Evolutionary conservation across 75 land plant genomes (phyloP), one percentile per base, ranked within the genome.

Genomic region (Pinus tabuliformis): DNA sequence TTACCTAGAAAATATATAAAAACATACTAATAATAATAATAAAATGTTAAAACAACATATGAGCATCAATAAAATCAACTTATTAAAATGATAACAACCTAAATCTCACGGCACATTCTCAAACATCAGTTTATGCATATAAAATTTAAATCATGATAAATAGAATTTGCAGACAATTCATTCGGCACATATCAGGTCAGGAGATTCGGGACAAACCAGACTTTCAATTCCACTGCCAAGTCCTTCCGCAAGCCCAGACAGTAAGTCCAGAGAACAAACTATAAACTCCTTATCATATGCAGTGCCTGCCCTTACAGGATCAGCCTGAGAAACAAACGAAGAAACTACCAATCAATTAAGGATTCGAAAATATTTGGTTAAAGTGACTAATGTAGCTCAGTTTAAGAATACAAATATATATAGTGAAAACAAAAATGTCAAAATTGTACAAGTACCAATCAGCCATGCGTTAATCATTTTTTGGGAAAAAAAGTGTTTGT

Each of bases 161-260:
- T 42, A 11, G 11, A 42, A 37, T 22, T 8, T 45, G n/a, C 24
- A 16, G 5, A 68, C 22, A 68, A 68, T 68, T 17, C 14, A 68
- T 68, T n/a, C 49, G 28, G 36, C 4, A 11, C 14, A 62, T 62
- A 62, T 68, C 9, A 68, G 72, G 12, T n/a, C 16, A 68, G 18
- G 42, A 68, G 37, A 57, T 66, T 28, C 30, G 62, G 36, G 59
- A 52, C 78, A 24, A 89, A 97, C 99, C 95, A 97, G 78, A 81
- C 89, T 89, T 76, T 97, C 99, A 54, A 97, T 91, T 59, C 95
- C 92, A 80, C 91, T 81, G 65, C 99, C 99, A 77, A 97, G 95
- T 60, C 99, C 99, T 86, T 97, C 99, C 8, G 92, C 82, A 64
- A 97, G 92, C 57, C 99, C 99, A 66, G 99, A 97, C n/a, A 97